Percentiles rank a stretch among this genome's conserved stretches.
phyloP scores from a whole-genome alignment of 495 filamentous ascomycete species.

The Annulohypoxylon nitens region DNA sequence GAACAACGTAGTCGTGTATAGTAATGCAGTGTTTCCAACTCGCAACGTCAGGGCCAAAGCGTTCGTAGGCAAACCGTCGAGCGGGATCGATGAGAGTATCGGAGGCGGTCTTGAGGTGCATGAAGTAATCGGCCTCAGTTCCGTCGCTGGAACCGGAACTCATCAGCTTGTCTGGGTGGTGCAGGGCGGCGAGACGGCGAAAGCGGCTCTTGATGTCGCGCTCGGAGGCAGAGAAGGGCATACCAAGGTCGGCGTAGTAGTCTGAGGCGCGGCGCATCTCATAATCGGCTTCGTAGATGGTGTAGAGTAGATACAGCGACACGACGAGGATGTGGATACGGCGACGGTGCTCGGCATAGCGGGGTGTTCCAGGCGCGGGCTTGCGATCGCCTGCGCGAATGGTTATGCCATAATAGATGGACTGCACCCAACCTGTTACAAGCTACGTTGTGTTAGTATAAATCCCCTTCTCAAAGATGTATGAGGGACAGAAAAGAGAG shows the following conservation, averaged over 20 bases:
- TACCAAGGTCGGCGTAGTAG: slow-evolving; percentile 81
- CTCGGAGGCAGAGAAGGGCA: slow-evolving; percentile 76
- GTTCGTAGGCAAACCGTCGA: slow-evolving; percentile 91
- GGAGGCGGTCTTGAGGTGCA: slow-evolving; percentile 83
- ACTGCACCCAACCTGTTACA: slow-evolving; percentile 81
- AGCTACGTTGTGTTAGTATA: slow-evolving; percentile 63
- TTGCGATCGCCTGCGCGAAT: slow-evolving; percentile 91
- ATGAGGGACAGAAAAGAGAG: not conserved
- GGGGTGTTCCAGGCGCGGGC: slow-evolving; percentile 77
- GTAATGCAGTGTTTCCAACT: slow-evolving; percentile 77
- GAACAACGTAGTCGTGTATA: slow-evolving; percentile 77
- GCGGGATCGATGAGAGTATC: slow-evolving; percentile 85
- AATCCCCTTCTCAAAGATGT: not conserved
- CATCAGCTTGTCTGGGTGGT: slow-evolving; percentile 89
- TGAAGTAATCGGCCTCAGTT: slow-evolving; percentile 75
- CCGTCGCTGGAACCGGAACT: slow-evolving; percentile 42
- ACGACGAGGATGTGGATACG: slow-evolving; percentile 87
- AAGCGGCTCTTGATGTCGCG: slow-evolving; percentile 86
- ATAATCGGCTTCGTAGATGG: slow-evolving; percentile 92
- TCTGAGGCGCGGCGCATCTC: slow-evolving; percentile 75
- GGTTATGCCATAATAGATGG: slow-evolving; percentile 86
- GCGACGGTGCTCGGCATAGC: slow-evolving; percentile 77
- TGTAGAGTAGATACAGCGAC: slow-evolving; percentile 86
- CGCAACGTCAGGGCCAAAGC: slow-evolving; percentile 84
- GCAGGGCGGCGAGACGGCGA: slow-evolving; percentile 82